These are phyloP conservation scores for Puccinia hordei DNA, from an alignment of 1,284 basidiomycete species.

Conservation along the genomic window DNA sequence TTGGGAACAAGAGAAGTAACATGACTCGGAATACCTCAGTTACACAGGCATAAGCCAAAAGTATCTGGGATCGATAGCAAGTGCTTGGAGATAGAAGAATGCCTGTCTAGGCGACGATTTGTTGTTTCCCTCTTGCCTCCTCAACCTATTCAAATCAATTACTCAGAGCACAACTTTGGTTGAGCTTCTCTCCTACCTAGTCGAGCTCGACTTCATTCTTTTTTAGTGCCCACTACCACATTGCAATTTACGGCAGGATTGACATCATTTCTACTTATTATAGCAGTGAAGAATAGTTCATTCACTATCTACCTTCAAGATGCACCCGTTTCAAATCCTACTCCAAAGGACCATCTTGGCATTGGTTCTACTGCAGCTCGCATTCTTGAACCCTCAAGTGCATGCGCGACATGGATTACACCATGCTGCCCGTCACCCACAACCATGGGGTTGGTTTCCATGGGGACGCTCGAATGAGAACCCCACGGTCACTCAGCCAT, in stretches of 20 bases:
- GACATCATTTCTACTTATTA: not conserved
- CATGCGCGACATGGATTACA: not conserved
- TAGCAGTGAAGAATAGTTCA: not conserved
- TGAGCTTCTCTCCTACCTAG: no score
- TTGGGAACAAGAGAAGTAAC: no score
- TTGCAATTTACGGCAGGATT: not conserved
- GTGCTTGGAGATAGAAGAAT: no score
- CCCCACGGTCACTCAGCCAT: no score
- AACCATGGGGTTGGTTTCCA: not conserved
- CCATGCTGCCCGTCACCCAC: constrained; percentile 8
- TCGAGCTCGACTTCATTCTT: no score
- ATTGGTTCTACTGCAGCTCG: not conserved
- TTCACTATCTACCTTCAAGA: not conserved
- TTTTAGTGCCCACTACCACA: not conserved
- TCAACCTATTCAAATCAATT: no score
- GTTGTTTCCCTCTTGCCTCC: no score
- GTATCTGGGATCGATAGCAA: no score
- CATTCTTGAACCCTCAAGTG: not conserved
- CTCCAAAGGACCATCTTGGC: not conserved
- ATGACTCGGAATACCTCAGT: no score
- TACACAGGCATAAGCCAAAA: no score
- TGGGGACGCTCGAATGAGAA: not conserved
- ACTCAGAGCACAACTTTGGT: no score
- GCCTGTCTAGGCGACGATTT: no score
- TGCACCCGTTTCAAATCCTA: not conserved